Evolutionary conservation across 164 flowering plant genomes (phyloP), one percentile per base, ranked within the genome.

Genomic region (Cinnamomum micranthum): DNA sequence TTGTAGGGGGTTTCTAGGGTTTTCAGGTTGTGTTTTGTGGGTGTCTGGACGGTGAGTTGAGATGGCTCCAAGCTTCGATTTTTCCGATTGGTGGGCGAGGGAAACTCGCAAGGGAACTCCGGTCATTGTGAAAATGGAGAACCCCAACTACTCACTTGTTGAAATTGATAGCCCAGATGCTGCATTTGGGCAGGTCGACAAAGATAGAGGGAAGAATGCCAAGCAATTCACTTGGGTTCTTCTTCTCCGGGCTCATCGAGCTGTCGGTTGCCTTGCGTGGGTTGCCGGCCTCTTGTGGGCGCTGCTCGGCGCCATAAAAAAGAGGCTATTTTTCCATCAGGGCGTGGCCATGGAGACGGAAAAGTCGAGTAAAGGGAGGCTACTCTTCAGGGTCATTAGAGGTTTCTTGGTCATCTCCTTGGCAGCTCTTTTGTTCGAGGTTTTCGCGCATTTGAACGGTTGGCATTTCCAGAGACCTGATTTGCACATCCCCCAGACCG

Each of bases 51-150:
- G n/a, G n/a, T 66, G n/a, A 6, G 69, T 6, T 20, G 33, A 27
- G 52, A 74, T 90, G 94, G 87, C 88, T 81, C 91, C 91, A 74
- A 85, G 88, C 55, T 78, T 88, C 76, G 88, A 88, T 78, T 86
- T 88, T 74, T 85, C 91, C 0, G 79, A 80, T 33, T 85, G 84
- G 88, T 88, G 88, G 87, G 78, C 72, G 9, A 87, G 87, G 77
- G 92, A 86, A 11, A 80, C 72, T 6, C 69, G 82, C 65, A 87
- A 81, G 73, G 92, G 94, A 63, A 87, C 90, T 9, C 91, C 94
- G 13, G 94, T 90, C 64, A 86, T 89, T 13, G 95, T 91, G 74
- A 91, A 84, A 65, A 91, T 91, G 95, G 95, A 91, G 87, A 91
- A 89, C 68, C 91, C 96, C 58, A 91, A 88, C 74, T 86, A 81